These are phyloP conservation scores for Meyerozyma carpophila DNA, from an alignment of 1,139 yeast genomes.

Conservation along the genomic window DNA sequence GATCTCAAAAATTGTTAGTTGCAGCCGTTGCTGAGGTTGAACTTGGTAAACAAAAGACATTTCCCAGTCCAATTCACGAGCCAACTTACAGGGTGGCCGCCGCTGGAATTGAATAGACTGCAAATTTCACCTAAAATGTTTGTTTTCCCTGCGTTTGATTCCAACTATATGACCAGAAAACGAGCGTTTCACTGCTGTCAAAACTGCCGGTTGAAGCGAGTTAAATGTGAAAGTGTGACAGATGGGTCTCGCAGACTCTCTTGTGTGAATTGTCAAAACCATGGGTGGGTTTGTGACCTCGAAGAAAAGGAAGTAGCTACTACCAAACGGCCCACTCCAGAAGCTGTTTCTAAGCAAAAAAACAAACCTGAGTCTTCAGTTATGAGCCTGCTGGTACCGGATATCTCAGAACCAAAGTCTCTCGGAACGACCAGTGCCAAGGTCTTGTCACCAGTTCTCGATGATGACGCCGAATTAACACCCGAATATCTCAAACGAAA, in stretches of 20 bases:
- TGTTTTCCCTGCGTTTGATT: constrained; percentile 57
- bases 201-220: constrained; percentile 41
- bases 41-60: background rate
- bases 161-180: constrained; percentile 47
- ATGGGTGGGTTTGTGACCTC: constrained; percentile 11
- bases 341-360: background rate
- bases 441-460: background rate
- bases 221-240: constrained; percentile 31
- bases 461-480: constrained; percentile 7
- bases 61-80: too few relatives aligned
- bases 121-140: constrained; percentile 23
- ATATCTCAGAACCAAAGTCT: background rate
- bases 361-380: background rate
- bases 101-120: too few relatives aligned
- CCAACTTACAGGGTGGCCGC: too few relatives aligned
- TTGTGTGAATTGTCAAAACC: constrained; percentile 28
- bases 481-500: constrained; percentile 18
- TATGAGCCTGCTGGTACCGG: background rate
- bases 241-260: constrained; percentile 31
- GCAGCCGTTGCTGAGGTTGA: background rate
- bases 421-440: background rate
- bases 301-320: background rate
- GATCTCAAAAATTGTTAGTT: background rate
- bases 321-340: background rate
- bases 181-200: constrained; percentile 51